Conservation (phyloP, 192 early-diverging fungal species). For the Rhizoclosmatium sp. region DNA sequence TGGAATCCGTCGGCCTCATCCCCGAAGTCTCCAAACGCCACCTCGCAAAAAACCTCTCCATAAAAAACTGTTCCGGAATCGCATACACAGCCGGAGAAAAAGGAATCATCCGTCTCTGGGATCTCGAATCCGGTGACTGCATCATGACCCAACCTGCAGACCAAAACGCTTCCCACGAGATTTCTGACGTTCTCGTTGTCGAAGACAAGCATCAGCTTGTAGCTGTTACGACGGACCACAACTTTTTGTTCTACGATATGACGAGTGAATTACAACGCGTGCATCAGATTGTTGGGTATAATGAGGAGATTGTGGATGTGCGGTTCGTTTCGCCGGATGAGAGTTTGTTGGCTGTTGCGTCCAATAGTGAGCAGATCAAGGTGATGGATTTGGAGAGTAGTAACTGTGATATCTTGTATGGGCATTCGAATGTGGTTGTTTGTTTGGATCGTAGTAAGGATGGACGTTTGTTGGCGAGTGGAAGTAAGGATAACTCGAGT, state of each 20-base stretch:
- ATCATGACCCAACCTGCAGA: constrained; percentile 74
- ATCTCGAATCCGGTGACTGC: constrained; percentile 75
- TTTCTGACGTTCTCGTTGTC: constrained; percentile 72
- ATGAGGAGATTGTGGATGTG: constrained; percentile 94
- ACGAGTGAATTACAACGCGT: constrained; percentile 46
- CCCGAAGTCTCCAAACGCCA: constrained; percentile 33
- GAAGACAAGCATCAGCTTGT: constrained; percentile 64
- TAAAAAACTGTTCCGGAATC: constrained; percentile 50
- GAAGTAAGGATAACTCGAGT: constrained; percentile 91
- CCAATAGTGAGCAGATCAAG: constrained; percentile 89
- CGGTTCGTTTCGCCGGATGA: constrained; percentile 78
- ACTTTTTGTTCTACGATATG: constrained; percentile 81
- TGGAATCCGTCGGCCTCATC: constrained; percentile 86
- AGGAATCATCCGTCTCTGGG: constrained; percentile 86
- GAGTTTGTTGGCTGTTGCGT: constrained; percentile 82
- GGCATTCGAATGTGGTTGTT: constrained; percentile 89
- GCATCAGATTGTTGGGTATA: constrained; percentile 93
- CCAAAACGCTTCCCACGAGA: constrained; percentile 77
- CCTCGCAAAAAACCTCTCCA: constrained; percentile 46
- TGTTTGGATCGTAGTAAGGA: constrained; percentile 74
- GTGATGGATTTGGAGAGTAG: constrained; percentile 81
- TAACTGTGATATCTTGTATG: constrained; percentile 87
- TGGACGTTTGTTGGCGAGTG: constrained; percentile 79
- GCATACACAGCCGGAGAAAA: constrained; percentile 90
- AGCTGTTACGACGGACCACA: constrained; percentile 89